phyloP scores from a whole-genome alignment of 2,329 filamentous ascomycete genomes.

The Monosporascus sp. region DNA sequence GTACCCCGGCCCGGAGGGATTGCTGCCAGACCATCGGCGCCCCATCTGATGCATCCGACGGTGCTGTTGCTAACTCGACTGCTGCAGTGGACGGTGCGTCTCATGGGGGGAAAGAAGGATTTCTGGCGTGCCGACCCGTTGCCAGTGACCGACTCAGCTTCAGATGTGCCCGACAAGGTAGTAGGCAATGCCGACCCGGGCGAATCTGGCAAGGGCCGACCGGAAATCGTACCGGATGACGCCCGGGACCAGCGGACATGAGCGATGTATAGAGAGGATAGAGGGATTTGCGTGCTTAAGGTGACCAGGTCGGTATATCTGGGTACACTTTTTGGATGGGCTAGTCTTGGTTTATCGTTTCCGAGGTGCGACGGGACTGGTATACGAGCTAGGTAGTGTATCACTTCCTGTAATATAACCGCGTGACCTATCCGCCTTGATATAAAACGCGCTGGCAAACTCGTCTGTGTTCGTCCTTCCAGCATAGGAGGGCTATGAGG shows the following conservation, averaged over 20 bases:
- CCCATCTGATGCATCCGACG: too few relatives aligned
- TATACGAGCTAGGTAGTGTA: not conserved
- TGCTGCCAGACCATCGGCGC: too few relatives aligned
- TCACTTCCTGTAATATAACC: not conserved
- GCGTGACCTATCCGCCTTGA: not conserved
- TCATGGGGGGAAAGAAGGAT: slow-evolving; percentile 61
- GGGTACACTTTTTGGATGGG: not conserved
- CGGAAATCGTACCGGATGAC: not conserved
- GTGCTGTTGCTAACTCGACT: not conserved
- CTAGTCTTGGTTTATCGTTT: not conserved
- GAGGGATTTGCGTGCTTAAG: too few relatives aligned
- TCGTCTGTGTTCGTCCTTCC: not conserved
- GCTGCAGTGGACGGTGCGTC: slow-evolving; percentile 57
- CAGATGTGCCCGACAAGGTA: slow-evolving; percentile 10
- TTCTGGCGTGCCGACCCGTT: slow-evolving; percentile 56
- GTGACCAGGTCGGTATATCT: not conserved
- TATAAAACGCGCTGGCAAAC: too few relatives aligned
- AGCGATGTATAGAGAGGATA: not conserved
- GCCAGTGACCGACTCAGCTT: slow-evolving; percentile 14
- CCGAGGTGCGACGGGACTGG: too few relatives aligned
- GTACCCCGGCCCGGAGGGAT: too few relatives aligned
- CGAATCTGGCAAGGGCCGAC: not conserved
- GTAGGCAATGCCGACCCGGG: slow-evolving; percentile 5
- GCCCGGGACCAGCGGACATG: slow-evolving; percentile 5
- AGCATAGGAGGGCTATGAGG: not conserved